Conservation (phyloP, 768 basidiomycete species). For the Tulasnella calospora region DNA sequence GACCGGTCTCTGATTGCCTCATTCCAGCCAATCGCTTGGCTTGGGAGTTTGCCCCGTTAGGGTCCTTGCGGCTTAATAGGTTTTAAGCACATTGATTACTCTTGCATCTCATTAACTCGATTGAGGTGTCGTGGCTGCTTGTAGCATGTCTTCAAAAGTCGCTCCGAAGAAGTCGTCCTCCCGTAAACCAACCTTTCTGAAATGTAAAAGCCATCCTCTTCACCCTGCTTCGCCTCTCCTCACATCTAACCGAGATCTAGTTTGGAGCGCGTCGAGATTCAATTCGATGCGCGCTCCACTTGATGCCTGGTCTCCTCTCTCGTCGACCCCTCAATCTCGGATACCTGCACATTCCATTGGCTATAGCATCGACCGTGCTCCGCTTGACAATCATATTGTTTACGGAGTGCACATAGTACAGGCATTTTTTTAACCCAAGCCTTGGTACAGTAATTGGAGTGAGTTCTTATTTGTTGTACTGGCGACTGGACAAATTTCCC, state of each 20-base stretch:
- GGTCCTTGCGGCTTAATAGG: not conserved
- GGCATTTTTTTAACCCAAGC: conserved; percentile 78
- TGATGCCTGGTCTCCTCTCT: conserved; percentile 43
- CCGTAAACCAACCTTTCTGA: conserved; percentile 50
- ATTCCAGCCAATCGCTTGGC: not conserved
- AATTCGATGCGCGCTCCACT: conserved; percentile 30
- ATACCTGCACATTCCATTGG: conserved; percentile 50
- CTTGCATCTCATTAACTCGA: not conserved
- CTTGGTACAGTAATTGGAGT: conserved; percentile 59
- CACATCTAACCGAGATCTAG: not conserved
- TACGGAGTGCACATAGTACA: conserved; percentile 64
- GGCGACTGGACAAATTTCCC: not conserved
- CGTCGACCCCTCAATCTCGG: conserved; percentile 74
- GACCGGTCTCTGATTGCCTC: conserved; percentile 6
- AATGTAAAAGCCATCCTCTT: conserved; percentile 49
- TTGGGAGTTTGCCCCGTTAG: not conserved
- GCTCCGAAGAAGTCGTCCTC: conserved; percentile 58
- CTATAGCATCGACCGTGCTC: conserved; percentile 47
- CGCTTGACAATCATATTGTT: conserved; percentile 57
- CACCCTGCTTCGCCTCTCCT: conserved; percentile 21
- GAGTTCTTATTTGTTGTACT: conserved; percentile 30
- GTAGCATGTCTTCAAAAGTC: conserved; percentile 62
- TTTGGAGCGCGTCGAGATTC: not conserved
- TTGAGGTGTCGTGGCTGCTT: not conserved
- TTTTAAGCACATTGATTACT: not conserved